These are phyloP conservation scores for Hypoxylon perforatum DNA, from an alignment of 495 filamentous ascomycete genomes.

Conservation along the genomic window DNA sequence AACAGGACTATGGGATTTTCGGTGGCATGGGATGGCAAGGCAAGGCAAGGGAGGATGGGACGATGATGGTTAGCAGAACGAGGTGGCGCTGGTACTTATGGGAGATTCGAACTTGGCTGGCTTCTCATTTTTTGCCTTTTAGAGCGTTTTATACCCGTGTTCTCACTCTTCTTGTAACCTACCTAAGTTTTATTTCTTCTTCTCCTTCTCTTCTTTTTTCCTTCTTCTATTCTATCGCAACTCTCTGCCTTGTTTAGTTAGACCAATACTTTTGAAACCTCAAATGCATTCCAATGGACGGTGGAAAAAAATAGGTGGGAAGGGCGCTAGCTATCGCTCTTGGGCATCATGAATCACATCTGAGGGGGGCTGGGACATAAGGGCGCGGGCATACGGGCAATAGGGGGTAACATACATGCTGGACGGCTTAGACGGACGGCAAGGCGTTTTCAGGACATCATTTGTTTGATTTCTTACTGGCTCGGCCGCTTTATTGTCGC, in stretches of 20 bases:
- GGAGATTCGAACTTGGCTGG: background rate
- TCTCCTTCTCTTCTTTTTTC: background rate
- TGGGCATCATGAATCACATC: constrained; percentile 5
- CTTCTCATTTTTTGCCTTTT: constrained; percentile 16
- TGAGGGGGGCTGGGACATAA: constrained; percentile 3
- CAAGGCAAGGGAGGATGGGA: background rate
- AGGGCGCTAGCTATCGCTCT: background rate
- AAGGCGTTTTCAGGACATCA: constrained; percentile 12
- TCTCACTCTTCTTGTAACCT: constrained; percentile 31
- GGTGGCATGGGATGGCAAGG: no score
- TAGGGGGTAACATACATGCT: no score
- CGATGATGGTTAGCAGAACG: background rate
- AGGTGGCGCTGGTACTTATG: background rate
- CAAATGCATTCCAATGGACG: constrained; percentile 19
- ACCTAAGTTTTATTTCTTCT: constrained; percentile 19
- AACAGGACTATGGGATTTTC: background rate
- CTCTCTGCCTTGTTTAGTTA: constrained; percentile 13
- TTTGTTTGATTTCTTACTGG: constrained; percentile 3
- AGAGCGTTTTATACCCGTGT: constrained; percentile 41
- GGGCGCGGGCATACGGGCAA: constrained; percentile 8
- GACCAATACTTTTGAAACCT: constrained; percentile 31
- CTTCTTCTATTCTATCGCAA: constrained; percentile 7
- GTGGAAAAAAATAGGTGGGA: background rate
- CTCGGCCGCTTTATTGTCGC: background rate
- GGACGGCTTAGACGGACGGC: constrained; percentile 24